phyloP scores from a whole-genome alignment of 2,329 filamentous ascomycete genomes.

The Ilyonectria sp. region DNA sequence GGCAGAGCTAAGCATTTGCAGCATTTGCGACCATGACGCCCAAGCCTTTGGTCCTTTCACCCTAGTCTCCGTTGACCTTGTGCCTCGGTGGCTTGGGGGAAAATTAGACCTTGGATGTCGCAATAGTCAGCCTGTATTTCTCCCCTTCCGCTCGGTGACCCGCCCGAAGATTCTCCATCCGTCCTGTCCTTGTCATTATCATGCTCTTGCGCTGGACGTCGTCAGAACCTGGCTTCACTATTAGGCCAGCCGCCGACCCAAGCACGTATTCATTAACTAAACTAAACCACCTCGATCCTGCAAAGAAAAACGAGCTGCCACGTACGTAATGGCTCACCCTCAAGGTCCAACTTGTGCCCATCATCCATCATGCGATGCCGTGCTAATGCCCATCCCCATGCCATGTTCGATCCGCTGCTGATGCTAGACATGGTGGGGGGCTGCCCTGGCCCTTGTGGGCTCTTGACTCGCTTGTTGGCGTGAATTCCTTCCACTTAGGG shows the following conservation, averaged over 20 bases:
- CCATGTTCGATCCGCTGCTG: conserved; percentile 35
- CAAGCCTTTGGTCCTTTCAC: conserved; percentile 5
- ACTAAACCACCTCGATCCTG: conserved; percentile 6
- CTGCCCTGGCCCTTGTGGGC: conserved; percentile 12
- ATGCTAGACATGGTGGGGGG: conserved; percentile 41
- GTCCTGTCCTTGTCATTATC: conserved; percentile 7
- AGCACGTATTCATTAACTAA: conserved; percentile 2
- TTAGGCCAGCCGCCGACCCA: conserved; percentile 14
- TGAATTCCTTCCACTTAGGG: conserved; percentile 37
- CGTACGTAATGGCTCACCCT: conserved; percentile 46
- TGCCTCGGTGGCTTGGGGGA: conserved; percentile 17
- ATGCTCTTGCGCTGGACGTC: conserved; percentile 5
- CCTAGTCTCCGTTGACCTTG: conserved; percentile 9
- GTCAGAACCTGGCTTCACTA: neutral
- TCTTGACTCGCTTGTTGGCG: conserved; percentile 32
- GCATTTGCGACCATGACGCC: conserved; percentile 6
- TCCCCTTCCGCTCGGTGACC: conserved; percentile 20
- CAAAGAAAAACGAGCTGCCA: conserved; percentile 30
- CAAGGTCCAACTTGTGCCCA: conserved; percentile 34
- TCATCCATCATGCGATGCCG: conserved; percentile 43
- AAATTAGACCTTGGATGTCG: conserved; percentile 23
- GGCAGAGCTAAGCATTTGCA: conserved; percentile 18
- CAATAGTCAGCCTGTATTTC: conserved; percentile 22
- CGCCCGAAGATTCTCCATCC: conserved; percentile 18
- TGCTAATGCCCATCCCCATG: conserved; percentile 34